phyloP scores from a whole-genome alignment of 208 protist genomes.

The Leptomonas seymouri region DNA sequence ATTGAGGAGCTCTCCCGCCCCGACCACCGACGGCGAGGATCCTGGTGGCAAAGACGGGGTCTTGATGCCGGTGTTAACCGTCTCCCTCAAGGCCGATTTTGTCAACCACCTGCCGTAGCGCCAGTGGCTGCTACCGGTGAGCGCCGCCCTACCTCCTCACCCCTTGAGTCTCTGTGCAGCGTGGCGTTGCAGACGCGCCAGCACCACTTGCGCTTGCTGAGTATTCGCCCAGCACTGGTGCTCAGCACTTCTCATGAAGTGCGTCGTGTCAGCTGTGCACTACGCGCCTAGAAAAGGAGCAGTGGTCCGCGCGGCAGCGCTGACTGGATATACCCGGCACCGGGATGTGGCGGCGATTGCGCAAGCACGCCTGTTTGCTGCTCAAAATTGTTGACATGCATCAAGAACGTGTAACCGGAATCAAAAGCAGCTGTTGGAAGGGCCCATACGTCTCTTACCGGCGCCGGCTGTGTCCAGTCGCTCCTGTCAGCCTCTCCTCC shows the following conservation, averaged over 20 bases:
- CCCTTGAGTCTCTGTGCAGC: no score
- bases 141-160: not conserved
- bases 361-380: no score
- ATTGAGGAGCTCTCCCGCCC: conserved; percentile 5
- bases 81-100: not conserved
- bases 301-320: not conserved
- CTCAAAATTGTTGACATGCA: not conserved
- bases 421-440: not conserved
- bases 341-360: not conserved
- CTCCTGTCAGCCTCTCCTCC: not conserved
- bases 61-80: not conserved
- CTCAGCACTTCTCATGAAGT: not conserved
- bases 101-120: not conserved
- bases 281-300: not conserved
- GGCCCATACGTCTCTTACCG: not conserved
- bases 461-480: not conserved
- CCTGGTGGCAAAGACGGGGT: not conserved
- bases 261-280: not conserved
- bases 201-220: not conserved
- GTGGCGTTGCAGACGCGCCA: not conserved
- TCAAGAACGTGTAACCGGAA: conserved; percentile 7
- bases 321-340: no score
- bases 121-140: not conserved
- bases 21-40: no score
- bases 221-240: not conserved